These are phyloP conservation scores for Pseudogymnoascus sp. DNA, from an alignment of 2,329 filamentous ascomycete genomes.

Conservation along the genomic window DNA sequence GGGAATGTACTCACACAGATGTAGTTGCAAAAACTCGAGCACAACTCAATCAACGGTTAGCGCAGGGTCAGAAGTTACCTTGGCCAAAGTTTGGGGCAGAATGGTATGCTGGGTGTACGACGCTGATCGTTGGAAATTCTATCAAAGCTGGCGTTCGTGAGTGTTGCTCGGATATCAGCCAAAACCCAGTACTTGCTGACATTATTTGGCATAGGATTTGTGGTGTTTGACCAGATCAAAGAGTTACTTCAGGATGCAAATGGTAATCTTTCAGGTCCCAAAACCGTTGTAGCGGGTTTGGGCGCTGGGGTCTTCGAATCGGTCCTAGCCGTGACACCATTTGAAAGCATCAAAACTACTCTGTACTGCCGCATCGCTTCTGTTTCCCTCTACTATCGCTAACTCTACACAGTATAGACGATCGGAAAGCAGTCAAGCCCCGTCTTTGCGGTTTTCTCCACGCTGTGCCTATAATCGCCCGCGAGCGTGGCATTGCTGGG, in stretches of 20 bases:
- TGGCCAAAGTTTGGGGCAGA: slow-evolving; percentile 89
- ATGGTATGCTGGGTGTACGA: slow-evolving; percentile 98
- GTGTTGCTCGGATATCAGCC: neutral
- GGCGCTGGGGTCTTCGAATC: slow-evolving; percentile 93
- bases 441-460: slow-evolving; percentile 91
- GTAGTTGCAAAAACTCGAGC: slow-evolving; percentile 80
- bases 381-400: neutral
- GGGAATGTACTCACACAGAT: neutral
- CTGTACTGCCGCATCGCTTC: slow-evolving; percentile 39
- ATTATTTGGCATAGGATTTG: slow-evolving; percentile 47
- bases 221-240: slow-evolving; percentile 95
- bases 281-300: slow-evolving; percentile 88
- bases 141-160: slow-evolving; percentile 83
- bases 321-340: slow-evolving; percentile 86
- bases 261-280: slow-evolving; percentile 81
- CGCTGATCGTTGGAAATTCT: slow-evolving; percentile 91
- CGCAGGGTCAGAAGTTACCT: slow-evolving; percentile 76
- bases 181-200: neutral
- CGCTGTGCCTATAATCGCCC: slow-evolving; percentile 75
- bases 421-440: slow-evolving; percentile 77
- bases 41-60: slow-evolving; percentile 79
- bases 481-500: slow-evolving; percentile 78
- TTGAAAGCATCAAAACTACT: slow-evolving; percentile 97
- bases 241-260: slow-evolving; percentile 68
- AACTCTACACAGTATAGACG: slow-evolving; percentile 62